These are phyloP conservation scores for Mycena floridula DNA, from an alignment of 768 basidiomycete genomes.

Conservation along the genomic window DNA sequence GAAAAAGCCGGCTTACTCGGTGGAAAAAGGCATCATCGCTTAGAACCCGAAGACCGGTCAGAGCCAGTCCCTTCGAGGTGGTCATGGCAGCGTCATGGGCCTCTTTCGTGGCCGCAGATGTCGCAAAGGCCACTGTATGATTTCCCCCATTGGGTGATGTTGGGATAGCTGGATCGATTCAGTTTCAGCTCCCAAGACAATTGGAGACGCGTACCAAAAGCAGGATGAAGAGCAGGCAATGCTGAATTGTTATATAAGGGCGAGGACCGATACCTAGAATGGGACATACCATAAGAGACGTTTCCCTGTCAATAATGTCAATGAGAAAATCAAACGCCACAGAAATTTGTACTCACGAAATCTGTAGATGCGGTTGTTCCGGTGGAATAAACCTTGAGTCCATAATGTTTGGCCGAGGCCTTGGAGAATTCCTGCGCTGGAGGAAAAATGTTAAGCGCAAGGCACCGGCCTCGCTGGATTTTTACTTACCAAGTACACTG, in stretches of 20 bases:
- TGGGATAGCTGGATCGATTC: conserved; percentile 51
- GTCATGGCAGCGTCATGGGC: conserved; percentile 59
- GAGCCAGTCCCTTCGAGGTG: conserved; percentile 55
- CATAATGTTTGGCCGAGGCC: conserved; percentile 38
- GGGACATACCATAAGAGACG: conserved; percentile 53
- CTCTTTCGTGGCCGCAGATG: conserved; percentile 48
- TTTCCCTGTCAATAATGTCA: conserved; percentile 47
- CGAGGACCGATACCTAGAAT: neutral
- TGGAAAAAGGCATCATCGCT: conserved; percentile 51
- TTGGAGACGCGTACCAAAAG: conserved; percentile 35
- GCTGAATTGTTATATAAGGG: conserved; percentile 27
- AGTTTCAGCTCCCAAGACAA: conserved; percentile 20
- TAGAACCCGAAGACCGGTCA: conserved; percentile 54
- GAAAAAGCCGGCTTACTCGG: conserved; percentile 33
- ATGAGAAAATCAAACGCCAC: conserved; percentile 6
- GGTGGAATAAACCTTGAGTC: conserved; percentile 23
- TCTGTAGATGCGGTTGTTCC: conserved; percentile 63
- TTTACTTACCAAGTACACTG: conserved; percentile 39
- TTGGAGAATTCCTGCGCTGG: conserved; percentile 54
- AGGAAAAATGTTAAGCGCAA: conserved; percentile 3
- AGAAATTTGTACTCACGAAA: conserved; percentile 47
- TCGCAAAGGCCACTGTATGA: conserved; percentile 63
- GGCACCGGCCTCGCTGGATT: neutral
- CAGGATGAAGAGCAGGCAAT: conserved; percentile 58
- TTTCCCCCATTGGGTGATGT: conserved; percentile 67